Conservation (phyloP, 1,139 yeast genomes). For the Saccharomyces hybrid region DNA sequence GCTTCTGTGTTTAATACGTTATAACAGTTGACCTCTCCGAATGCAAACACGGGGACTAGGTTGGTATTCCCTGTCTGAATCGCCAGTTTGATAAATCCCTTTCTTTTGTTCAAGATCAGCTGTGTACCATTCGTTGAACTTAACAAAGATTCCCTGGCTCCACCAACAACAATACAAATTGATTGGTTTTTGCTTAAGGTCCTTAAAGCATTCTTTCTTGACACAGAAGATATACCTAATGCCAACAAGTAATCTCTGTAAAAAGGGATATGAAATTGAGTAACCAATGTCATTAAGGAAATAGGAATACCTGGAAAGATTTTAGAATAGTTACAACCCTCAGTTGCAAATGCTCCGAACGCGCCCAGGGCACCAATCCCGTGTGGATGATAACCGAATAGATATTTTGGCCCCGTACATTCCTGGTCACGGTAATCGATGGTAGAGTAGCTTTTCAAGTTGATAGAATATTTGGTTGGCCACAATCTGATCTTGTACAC, state of each 20-base stretch:
- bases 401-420: slow-evolving; percentile 62
- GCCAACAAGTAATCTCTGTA: slow-evolving; percentile 79
- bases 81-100: slow-evolving; percentile 85
- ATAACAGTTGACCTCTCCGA: slow-evolving; percentile 85
- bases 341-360: slow-evolving; percentile 78
- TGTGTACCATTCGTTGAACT: slow-evolving; percentile 56
- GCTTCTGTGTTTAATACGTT: slow-evolving; percentile 51
- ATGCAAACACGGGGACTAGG: slow-evolving; percentile 82
- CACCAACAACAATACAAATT: slow-evolving; percentile 87
- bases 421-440: slow-evolving; percentile 7
- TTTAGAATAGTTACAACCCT: slow-evolving; percentile 60
- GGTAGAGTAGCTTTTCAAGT: slow-evolving; percentile 11
- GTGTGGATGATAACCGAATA: slow-evolving; percentile 94
- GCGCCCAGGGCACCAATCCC: slow-evolving; percentile 94
- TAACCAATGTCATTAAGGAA: slow-evolving; percentile 70
- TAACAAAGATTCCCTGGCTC: slow-evolving; percentile 82
- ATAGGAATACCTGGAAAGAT: slow-evolving; percentile 77
- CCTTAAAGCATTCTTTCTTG: slow-evolving; percentile 61
- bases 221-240: slow-evolving; percentile 80
- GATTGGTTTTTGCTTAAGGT: slow-evolving; percentile 65
- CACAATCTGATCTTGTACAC: slow-evolving; percentile 10
- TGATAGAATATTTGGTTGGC: slow-evolving; percentile 9
- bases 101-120: slow-evolving; percentile 66
- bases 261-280: slow-evolving; percentile 81
- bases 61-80: slow-evolving; percentile 68